Evolutionary conservation across 2,329 filamentous ascomycete species (phyloP).

Genomic region (Ceratocystis ficicola): DNA sequence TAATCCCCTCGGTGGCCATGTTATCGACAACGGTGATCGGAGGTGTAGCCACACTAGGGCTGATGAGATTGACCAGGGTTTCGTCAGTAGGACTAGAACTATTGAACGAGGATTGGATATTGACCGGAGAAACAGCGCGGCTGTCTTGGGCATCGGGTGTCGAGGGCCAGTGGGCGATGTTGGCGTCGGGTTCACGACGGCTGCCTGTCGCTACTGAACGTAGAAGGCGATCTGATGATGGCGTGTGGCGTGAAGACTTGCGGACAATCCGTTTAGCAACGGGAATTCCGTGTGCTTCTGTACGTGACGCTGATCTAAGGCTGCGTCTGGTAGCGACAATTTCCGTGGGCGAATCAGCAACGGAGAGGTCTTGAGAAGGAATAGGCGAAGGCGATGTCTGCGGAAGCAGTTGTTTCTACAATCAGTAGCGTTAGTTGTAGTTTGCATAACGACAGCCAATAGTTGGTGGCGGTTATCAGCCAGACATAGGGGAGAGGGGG

Average conservation of each 20-base stretch:
- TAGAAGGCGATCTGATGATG: constrained; percentile 14
- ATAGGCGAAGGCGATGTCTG: neutral
- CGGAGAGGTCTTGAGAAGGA: neutral
- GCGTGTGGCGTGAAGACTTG: constrained; percentile 12
- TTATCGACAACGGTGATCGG: constrained; percentile 42
- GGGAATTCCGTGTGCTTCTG: neutral
- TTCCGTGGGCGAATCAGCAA: constrained; percentile 4
- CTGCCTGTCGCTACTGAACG: constrained; percentile 11
- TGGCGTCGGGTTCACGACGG: constrained; percentile 7
- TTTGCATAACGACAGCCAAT: neutral
- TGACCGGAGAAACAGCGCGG: constrained; percentile 13
- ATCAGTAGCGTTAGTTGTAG: neutral
- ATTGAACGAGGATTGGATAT: constrained; percentile 33
- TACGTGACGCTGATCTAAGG: constrained; percentile 10
- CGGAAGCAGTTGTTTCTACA: constrained; percentile 5
- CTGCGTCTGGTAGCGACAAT: constrained; percentile 3
- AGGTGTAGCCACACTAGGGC: constrained; percentile 56
- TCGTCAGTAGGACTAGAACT: constrained; percentile 42
- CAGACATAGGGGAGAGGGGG: too few species aligned
- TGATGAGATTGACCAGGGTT: constrained; percentile 48
- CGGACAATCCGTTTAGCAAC: neutral
- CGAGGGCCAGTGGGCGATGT: constrained; percentile 13
- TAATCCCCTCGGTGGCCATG: constrained; percentile 39
- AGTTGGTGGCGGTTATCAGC: too few species aligned
- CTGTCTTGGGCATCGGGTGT: constrained; percentile 11